Base-by-base conservation (phyloP, 2,329 filamentous ascomycete genomes). In the Microsporum audouinii region DNA sequence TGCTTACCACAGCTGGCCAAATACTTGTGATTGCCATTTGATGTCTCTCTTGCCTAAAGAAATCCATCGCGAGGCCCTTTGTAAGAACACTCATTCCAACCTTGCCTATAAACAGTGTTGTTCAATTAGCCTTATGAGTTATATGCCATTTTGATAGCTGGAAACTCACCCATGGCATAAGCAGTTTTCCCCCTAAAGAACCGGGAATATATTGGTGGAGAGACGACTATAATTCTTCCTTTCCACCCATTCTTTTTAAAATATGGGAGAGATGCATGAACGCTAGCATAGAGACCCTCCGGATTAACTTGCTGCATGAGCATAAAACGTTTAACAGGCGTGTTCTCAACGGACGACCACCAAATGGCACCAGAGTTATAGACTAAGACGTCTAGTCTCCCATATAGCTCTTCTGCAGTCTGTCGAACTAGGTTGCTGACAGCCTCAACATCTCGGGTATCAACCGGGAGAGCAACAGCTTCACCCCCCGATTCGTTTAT, bases 291-390 rank as follows among this genome's bases (percentile, higher is more conserved):
- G 0, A 95, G 77, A 0, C 89, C 90, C 67, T 89, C 85, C 0
- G 83, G 79, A 67, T 91, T 91, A 64, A 91, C 83, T 63, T 79
- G 78, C 73, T 91, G 87, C 85, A 91, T 89, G 65, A 87, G 81
- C 71, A 85, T 84, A 75, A 89, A 92, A n/a, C 88, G 81, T 72
- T 87, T 88, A 65, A 87, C 76, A 0, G 88, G 86, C 0, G 88
- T 92, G 55, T 85, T 82, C 58, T 85, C 81, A 0, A 95, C 84
- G 1, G 86, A 81, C 0, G 86, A 82, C 88, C 89, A 92, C 86
- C 87, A 94, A 66, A 95, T 91, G 2, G 89, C 89, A 45, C 89
- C 89, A 0, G 86, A 85, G 71, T 94, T 95, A 77, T 95, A 95
- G 57, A 94, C 73, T 1, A 95, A 74, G 0, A 87, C 86, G 70